phyloP scores from a whole-genome alignment of 2,329 filamentous ascomycete species.

The Trichoderma koningiopsis region DNA sequence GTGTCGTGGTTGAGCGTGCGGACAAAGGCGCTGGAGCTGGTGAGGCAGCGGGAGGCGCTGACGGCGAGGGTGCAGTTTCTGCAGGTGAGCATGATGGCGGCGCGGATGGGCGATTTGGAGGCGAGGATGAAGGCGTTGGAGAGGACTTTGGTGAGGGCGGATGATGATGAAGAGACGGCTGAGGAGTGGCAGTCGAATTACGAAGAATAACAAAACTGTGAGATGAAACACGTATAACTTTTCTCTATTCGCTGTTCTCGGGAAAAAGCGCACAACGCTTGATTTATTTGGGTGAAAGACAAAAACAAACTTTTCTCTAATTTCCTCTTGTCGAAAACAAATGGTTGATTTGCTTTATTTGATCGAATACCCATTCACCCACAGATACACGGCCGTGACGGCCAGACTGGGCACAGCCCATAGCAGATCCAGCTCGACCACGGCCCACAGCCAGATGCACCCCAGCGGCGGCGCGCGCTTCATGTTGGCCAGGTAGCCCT shows the following conservation, averaged over 20 bases:
- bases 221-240: slow-evolving; percentile 7
- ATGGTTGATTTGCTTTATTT: slow-evolving; percentile 20
- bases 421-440: slow-evolving; percentile 78
- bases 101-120: slow-evolving; percentile 34
- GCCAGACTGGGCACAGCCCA: slow-evolving; percentile 62
- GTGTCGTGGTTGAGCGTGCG: slow-evolving; percentile 50
- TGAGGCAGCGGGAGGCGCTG: slow-evolving; percentile 49
- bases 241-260: not conserved
- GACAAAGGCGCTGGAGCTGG: slow-evolving; percentile 48
- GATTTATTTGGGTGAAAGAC: too few relatives aligned
- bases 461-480: slow-evolving; percentile 87
- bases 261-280: too few relatives aligned
- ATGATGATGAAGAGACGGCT: not conserved
- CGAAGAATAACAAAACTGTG: not conserved
- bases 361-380: slow-evolving; percentile 53
- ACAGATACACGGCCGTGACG: slow-evolving; percentile 49
- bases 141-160: slow-evolving; percentile 27
- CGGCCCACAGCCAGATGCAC: slow-evolving; percentile 89
- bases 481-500: slow-evolving; percentile 85
- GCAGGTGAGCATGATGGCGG: slow-evolving; percentile 43
- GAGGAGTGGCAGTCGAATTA: not conserved
- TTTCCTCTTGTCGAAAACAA: not conserved
- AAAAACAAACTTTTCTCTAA: too few relatives aligned
- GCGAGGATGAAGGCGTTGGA: slow-evolving; percentile 37
- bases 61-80: slow-evolving; percentile 50